These are phyloP conservation scores for Chiua virens DNA, from an alignment of 768 basidiomycete species.

Conservation along the genomic window DNA sequence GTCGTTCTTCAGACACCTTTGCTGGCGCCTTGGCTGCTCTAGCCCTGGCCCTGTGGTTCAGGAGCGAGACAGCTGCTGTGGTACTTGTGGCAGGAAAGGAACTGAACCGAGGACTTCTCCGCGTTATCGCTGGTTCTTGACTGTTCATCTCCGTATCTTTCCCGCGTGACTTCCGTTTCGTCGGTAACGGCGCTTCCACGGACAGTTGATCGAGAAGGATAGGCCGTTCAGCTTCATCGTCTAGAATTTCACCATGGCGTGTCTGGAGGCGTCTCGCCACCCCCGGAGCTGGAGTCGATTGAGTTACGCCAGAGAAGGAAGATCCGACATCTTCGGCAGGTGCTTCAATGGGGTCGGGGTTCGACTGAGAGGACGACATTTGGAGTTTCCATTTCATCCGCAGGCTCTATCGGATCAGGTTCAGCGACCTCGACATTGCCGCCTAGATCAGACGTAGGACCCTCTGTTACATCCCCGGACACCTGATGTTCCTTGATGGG, in stretches of 20 bases:
- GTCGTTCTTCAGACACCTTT: slow-evolving; percentile 2
- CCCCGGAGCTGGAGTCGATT: slow-evolving; percentile 31
- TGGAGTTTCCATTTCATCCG: slow-evolving; percentile 35
- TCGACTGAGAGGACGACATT: slow-evolving; percentile 2
- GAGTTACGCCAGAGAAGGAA: slow-evolving; percentile 1
- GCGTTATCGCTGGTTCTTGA: slow-evolving; percentile 22
- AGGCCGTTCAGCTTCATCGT: slow-evolving; percentile 23
- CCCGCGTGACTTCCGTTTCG: slow-evolving; percentile 17
- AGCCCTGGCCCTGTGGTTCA: slow-evolving; percentile 3
- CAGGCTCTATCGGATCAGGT: slow-evolving; percentile 46
- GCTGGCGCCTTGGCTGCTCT: slow-evolving; percentile 14
- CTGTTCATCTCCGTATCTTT: slow-evolving; percentile 14
- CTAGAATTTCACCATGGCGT: slow-evolving; percentile 35
- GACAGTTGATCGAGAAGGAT: slow-evolving; percentile 22
- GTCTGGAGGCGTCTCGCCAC: slow-evolving; percentile 44
- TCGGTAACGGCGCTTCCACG: slow-evolving; percentile 18
- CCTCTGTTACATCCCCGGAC: slow-evolving; percentile 16
- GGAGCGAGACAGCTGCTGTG: neutral
- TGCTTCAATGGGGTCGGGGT: slow-evolving; percentile 33
- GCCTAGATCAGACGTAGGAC: neutral
- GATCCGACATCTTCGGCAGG: slow-evolving; percentile 4
- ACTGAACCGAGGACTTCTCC: slow-evolving; percentile 19
- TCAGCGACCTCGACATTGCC: neutral
- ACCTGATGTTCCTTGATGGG: neutral
- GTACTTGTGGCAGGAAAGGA: slow-evolving; percentile 9